A percentile compares a stretch with the other conserved stretches of the same genome.
phyloP scores from a whole-genome alignment of 1,139 yeast species.

The Kazachstania sp. region DNA sequence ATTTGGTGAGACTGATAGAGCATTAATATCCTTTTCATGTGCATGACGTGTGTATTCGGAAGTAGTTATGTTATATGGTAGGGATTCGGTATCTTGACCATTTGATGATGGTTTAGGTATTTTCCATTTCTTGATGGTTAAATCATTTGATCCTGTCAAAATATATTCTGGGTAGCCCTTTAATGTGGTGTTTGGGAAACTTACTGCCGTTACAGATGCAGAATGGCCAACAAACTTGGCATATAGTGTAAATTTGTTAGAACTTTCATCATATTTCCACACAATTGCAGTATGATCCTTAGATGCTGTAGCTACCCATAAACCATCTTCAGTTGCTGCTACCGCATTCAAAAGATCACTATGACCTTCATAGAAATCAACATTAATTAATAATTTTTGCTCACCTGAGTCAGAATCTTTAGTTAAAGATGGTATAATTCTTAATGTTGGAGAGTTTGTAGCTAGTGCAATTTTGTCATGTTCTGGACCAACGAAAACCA shows the following conservation, averaged over 20 bases:
- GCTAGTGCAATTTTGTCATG: slow-evolving; percentile 62
- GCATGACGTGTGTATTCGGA: slow-evolving; percentile 89
- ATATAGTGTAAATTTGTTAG: slow-evolving; percentile 41
- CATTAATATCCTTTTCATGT: slow-evolving; percentile 91
- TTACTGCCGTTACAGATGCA: slow-evolving; percentile 77
- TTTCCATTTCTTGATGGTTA: slow-evolving; percentile 86
- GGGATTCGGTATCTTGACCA: slow-evolving; percentile 7
- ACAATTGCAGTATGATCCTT: slow-evolving; percentile 79
- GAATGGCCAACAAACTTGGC: slow-evolving; percentile 78
- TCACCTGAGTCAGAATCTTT: slow-evolving; percentile 4
- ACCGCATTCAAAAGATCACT: slow-evolving; percentile 73
- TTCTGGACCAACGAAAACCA: slow-evolving; percentile 64
- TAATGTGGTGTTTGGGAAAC: slow-evolving; percentile 53
- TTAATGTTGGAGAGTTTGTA: slow-evolving; percentile 86
- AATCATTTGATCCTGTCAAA: slow-evolving; percentile 79
- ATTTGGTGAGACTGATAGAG: slow-evolving; percentile 80
- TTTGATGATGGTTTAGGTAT: slow-evolving; percentile 40
- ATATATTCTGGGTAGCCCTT: slow-evolving; percentile 56
- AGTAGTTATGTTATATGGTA: slow-evolving; percentile 35
- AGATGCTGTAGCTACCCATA: slow-evolving; percentile 89
- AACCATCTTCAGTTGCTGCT: slow-evolving; percentile 70
- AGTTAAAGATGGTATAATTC: slow-evolving; percentile 41
- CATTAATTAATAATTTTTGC: slow-evolving; percentile 45
- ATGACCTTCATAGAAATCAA: slow-evolving; percentile 68
- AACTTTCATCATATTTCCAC: slow-evolving; percentile 53